Evolutionary conservation across 1,284 basidiomycete genomes (phyloP), one percentile per base, ranked within the genome.

Genomic region (Erythrobasidium hasegawianum): DNA sequence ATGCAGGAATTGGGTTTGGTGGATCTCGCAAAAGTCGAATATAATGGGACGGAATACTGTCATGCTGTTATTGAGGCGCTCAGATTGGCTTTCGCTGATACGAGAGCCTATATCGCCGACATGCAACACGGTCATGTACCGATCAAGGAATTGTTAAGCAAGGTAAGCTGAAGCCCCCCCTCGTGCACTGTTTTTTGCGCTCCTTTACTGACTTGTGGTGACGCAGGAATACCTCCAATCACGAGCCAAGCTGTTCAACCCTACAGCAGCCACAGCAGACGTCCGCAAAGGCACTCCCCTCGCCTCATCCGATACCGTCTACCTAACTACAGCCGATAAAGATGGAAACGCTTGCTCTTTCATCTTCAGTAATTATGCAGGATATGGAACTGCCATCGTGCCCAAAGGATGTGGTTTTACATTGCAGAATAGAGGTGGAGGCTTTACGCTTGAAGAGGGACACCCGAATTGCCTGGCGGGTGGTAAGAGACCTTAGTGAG

Each of bases 371-470:
- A 69, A 71, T 52, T 71, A 77, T 59, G 73, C 75, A 71, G 81
- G 81, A 0, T 83, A 82, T 62, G 82, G 82, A 3, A 77, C 76
- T 0, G 75, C 67, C 83, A 92, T 92, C 24, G 82, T 97, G 39
- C 95, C 95, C 0, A 86, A 87, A 71, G 92, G 87, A 0, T 95
- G 91, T 73, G 95, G 95, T 0, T 97, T 98, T 76, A 97, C 93
- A 0, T 82, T 98, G 10, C 95, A 97, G 77, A 96, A 96, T 78
- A 84, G 95, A 66, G 95, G 95, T 1, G 82, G 85, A 5, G 87
- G 88, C 13, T 98, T 97, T 76, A 81, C 85, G 4, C 80, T 97
- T 20, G 80, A 82, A 57, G 84, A 89, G 67, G 85, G 84, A 0
- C 94, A 97, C 76, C 87, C 90, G 0, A 97, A 98, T 77, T 83